Percentiles rank a stretch among this genome's conserved stretches.
phyloP scores from a whole-genome alignment of 371 early-diverging fungal species.

The Mucor velutinosus region DNA sequence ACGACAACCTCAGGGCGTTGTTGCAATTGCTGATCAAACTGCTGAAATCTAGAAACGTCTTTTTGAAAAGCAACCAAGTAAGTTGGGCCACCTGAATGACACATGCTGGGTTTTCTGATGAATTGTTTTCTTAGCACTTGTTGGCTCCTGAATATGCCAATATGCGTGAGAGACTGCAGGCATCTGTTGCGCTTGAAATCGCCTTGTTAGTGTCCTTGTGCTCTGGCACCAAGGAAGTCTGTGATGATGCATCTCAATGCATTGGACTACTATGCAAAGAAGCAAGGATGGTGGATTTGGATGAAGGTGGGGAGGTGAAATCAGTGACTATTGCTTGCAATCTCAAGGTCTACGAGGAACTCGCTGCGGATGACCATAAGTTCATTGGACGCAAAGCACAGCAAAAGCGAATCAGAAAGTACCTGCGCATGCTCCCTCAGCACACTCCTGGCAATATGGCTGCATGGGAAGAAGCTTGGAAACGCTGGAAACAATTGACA shows the following conservation, averaged over 20 bases:
- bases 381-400: slow-evolving; percentile 73
- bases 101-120: neutral
- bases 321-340: slow-evolving; percentile 68
- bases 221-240: slow-evolving; percentile 72
- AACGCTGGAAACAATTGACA: slow-evolving; percentile 71
- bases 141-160: slow-evolving; percentile 48
- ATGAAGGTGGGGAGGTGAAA: slow-evolving; percentile 51
- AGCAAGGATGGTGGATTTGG: slow-evolving; percentile 57
- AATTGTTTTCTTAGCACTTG: slow-evolving; percentile 17
- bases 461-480: slow-evolving; percentile 90
- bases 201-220: slow-evolving; percentile 75
- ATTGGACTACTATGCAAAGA: slow-evolving; percentile 65
- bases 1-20: slow-evolving; percentile 57
- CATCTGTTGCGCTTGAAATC: slow-evolving; percentile 76
- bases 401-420: slow-evolving; percentile 76
- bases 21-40: slow-evolving; percentile 64
- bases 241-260: slow-evolving; percentile 60
- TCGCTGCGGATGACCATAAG: slow-evolving; percentile 57
- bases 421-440: slow-evolving; percentile 64
- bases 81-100: neutral
- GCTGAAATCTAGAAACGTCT: slow-evolving; percentile 64
- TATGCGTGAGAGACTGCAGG: slow-evolving; percentile 67
- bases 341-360: slow-evolving; percentile 66
- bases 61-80: slow-evolving; percentile 58
- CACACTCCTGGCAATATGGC: slow-evolving; percentile 79